phyloP scores from a whole-genome alignment of 345 rosid genomes.

The Microcos paniculata region DNA sequence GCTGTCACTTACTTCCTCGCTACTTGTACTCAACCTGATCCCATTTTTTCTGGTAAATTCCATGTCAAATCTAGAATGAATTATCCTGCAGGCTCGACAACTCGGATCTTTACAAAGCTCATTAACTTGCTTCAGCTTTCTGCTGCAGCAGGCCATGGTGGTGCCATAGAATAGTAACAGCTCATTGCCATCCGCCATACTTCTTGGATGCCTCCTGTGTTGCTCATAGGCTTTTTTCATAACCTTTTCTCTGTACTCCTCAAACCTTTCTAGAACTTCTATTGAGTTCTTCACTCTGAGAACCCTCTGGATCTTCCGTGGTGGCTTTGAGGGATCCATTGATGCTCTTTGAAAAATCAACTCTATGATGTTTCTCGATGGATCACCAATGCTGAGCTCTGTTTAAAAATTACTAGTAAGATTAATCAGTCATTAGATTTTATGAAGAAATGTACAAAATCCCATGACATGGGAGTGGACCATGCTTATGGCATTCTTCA shows the following conservation, averaged over 20 bases:
- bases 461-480: not conserved
- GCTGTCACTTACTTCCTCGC: conserved; percentile 36
- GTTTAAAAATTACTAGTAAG: conserved; percentile 8
- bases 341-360: conserved; percentile 42
- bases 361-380: conserved; percentile 47
- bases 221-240: conserved; percentile 34
- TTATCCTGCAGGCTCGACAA: conserved; percentile 42
- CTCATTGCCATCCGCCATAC: conserved; percentile 54
- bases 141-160: conserved; percentile 37
- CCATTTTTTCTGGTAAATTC: conserved; percentile 25
- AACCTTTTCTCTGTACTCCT: conserved; percentile 41
- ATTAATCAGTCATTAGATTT: not conserved
- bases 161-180: conserved; percentile 49
- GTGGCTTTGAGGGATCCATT: conserved; percentile 34
- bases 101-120: conserved; percentile 38
- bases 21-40: conserved; percentile 30
- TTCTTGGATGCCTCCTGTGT: conserved; percentile 35
- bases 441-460: not conserved
- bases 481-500: not conserved
- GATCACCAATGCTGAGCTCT: conserved; percentile 44
- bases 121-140: conserved; percentile 20
- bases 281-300: conserved; percentile 43
- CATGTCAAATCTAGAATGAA: conserved; percentile 33
- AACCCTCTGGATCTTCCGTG: conserved; percentile 37
- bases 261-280: conserved; percentile 37